A percentile compares a stretch with the other conserved stretches of the same genome.
These are phyloP conservation scores for Coniochaeta prunicola DNA, from an alignment of 2,329 filamentous ascomycete genomes.

Conservation along the genomic window DNA sequence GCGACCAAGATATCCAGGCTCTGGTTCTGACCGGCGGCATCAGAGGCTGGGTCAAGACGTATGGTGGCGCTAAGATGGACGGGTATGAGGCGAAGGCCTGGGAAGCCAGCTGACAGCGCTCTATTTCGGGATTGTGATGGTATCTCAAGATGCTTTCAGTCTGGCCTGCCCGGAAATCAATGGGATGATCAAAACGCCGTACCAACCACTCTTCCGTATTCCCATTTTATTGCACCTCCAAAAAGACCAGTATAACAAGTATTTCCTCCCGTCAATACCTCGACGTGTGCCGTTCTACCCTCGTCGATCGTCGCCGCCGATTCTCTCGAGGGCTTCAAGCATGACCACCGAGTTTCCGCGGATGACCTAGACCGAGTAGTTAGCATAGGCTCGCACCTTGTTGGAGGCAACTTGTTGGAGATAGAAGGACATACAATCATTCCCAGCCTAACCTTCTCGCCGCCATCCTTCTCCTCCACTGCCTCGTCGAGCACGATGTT, in stretches of 20 bases:
- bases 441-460: conserved; percentile 83
- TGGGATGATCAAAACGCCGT: conserved; percentile 3
- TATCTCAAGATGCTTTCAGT: not conserved
- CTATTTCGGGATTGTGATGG: not conserved
- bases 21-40: conserved; percentile 44
- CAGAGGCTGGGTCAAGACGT: conserved; percentile 46
- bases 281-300: conserved; percentile 14
- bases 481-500: conserved; percentile 98
- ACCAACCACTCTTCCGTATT: conserved; percentile 2
- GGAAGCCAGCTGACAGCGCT: conserved; percentile 10
- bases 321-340: conserved; percentile 75
- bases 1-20: conserved; percentile 31
- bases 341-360: conserved; percentile 98
- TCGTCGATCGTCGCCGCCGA: conserved; percentile 51
- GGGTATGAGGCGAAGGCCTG: conserved; percentile 38
- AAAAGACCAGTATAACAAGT: not conserved
- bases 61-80: conserved; percentile 39
- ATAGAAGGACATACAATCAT: conserved; percentile 66
- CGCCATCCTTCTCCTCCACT: conserved; percentile 85
- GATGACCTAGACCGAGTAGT: conserved; percentile 59
- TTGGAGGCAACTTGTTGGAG: not conserved
- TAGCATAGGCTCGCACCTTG: not conserved
- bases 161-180: not conserved
- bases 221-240: not conserved
- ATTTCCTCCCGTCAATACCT: conserved; percentile 1